phyloP scores from a whole-genome alignment of 495 filamentous ascomycete genomes.

The Neurospora discreta region DNA sequence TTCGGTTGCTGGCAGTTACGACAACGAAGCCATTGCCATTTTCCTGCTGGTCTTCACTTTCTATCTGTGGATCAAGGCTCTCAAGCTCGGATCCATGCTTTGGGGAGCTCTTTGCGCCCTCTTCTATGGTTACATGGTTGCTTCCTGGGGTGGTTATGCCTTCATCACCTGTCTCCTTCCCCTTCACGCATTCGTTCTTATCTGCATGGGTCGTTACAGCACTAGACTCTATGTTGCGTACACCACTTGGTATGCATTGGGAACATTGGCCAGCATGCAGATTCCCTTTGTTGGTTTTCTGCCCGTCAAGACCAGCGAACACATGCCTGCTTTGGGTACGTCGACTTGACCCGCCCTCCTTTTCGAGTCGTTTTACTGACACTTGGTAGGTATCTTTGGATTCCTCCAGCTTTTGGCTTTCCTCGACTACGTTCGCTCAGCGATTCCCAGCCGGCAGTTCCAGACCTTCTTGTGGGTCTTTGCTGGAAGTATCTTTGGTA shows the following conservation, averaged over 20 bases:
- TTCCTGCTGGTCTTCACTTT: constrained; percentile 98
- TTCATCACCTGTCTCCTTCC: constrained; percentile 99
- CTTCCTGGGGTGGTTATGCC: constrained; percentile 98
- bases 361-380: constrained; percentile 16
- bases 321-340: constrained; percentile 93
- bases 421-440: constrained; percentile 78
- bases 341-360: constrained; percentile 1
- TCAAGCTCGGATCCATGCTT: constrained; percentile 90
- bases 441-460: constrained; percentile 88
- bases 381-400: constrained; percentile 71
- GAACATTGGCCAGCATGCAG: constrained; percentile 97
- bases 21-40: constrained; percentile 99
- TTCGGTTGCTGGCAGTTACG: constrained; percentile 96
- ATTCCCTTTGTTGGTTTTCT: constrained; percentile 98
- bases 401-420: constrained; percentile 90
- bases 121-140: constrained; percentile 99
- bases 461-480: constrained; percentile 74
- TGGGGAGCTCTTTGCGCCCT: constrained; percentile 92
- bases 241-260: constrained; percentile 94
- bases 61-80: constrained; percentile 96
- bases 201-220: constrained; percentile 96
- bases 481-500: constrained; percentile 54
- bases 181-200: constrained; percentile 87
- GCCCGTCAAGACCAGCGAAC: constrained; percentile 92
- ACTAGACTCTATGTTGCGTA: constrained; percentile 91